Conservation (phyloP, 23 red algal species). For the Gracilaria domingensis region DNA sequence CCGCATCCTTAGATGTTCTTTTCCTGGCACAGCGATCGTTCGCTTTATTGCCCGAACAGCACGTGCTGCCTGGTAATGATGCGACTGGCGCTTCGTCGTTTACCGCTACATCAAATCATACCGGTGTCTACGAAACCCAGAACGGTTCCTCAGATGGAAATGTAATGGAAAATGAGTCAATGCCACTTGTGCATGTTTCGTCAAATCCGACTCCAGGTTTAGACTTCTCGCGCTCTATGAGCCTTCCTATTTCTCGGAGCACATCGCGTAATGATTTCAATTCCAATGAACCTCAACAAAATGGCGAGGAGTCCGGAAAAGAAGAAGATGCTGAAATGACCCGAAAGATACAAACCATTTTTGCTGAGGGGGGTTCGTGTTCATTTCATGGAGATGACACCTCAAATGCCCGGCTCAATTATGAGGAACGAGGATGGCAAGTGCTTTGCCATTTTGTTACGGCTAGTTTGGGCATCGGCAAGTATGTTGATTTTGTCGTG, state of each 20-base stretch:
- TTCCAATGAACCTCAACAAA: constrained; percentile 1
- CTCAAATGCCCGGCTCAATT: constrained; percentile 28
- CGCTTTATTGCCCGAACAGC: constrained; percentile 31
- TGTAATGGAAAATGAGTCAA: constrained; percentile 23
- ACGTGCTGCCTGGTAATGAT: constrained; percentile 27
- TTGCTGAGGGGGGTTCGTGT: constrained; percentile 61
- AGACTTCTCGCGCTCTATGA: constrained; percentile 31
- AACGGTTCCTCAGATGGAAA: constrained; percentile 37
- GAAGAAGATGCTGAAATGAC: constrained; percentile 32
- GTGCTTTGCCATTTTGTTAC: constrained; percentile 76
- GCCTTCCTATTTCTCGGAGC: constrained; percentile 18
- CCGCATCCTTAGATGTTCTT: constrained; percentile 76
- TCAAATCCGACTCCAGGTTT: constrained; percentile 14
- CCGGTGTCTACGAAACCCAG: constrained; percentile 21
- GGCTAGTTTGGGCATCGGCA: constrained; percentile 59
- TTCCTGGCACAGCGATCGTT: constrained; percentile 68
- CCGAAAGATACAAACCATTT: constrained; percentile 48
- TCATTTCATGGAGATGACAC: constrained; percentile 53
- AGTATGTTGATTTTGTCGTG: constrained; percentile 82
- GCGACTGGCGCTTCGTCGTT: constrained; percentile 6
- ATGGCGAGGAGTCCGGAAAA: neutral
- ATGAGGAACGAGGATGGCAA: constrained; percentile 78
- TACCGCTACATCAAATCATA: constrained; percentile 15
- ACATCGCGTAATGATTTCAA: constrained; percentile 34
- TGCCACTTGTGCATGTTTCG: constrained; percentile 1